Evolutionary conservation across 2,329 filamentous ascomycete species (phyloP), one percentile per base, ranked within the genome.

Genomic region (Monilinia fructigena): DNA sequence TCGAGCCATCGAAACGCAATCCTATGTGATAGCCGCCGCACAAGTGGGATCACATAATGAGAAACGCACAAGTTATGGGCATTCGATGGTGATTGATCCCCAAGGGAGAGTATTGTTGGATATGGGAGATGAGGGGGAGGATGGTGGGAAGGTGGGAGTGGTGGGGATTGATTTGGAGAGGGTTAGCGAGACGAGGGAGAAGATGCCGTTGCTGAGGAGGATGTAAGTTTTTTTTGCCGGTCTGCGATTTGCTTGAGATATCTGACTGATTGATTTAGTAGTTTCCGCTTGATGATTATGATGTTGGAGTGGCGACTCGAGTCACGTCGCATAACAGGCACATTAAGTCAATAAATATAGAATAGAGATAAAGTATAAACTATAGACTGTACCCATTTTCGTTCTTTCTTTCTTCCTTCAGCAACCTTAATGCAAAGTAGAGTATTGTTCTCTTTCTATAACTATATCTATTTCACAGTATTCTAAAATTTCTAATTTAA

Each of bases 1-100:
- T 4, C 82, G 94, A 56, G 94, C 94, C 12, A 92, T 97, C 68
- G 94, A 97, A 81, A 92, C 89, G 23, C 91, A 97, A 79, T 87
- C 87, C 65, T 98, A 91, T 81, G 88, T 97, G 2, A 80, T 97
- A 68, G 94, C 93, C 12, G 89, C 93, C 0, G 94, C 93, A 50
- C 93, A 97, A 78, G 85, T 86, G 28, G 93, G 93, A 1, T 77
- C 80, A 48, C 92, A 85, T 70, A 93, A 92, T 72, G 85, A 87
- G 69, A 92, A 88, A 78, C 82, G 94, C 67, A 83, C 85, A 38
- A 96, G 91, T 77, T 97, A 95, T 78, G 94, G 94, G 0, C 89
- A 92, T 76, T 91, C 90, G 72, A 86, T 96, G 80, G 89, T 96
- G 56, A 83, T 97, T 35, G 89, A 91, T 76, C 93, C 94, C 0